A percentile compares a stretch with the other conserved stretches of the same genome.
Conservation (phyloP, 805 yeast genomes). For the Debaryomyces tyrocola region DNA sequence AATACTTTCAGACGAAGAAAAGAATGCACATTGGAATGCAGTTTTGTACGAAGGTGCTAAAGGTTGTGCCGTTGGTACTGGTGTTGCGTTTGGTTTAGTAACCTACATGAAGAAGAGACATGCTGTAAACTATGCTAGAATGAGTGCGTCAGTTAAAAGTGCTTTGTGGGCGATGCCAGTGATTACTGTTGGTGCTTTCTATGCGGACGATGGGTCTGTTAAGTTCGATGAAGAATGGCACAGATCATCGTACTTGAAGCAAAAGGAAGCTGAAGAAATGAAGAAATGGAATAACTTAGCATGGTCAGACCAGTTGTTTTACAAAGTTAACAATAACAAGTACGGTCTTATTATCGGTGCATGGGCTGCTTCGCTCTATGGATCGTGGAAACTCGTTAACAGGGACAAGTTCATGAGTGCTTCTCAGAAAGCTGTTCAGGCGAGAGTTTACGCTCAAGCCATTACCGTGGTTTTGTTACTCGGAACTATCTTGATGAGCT, state of each 20-base stretch:
- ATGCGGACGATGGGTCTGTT: conserved; percentile 71
- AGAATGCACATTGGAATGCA: conserved; percentile 60
- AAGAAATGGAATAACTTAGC: conserved; percentile 54
- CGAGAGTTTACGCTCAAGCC: conserved; percentile 87
- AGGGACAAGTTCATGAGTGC: conserved; percentile 68
- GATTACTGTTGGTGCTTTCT: conserved; percentile 56
- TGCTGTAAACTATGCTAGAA: conserved; percentile 49
- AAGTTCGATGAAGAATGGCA: conserved; percentile 63
- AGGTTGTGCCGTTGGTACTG: conserved; percentile 59
- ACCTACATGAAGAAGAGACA: conserved; percentile 32
- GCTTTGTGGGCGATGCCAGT: conserved; percentile 72
- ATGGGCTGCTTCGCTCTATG: conserved; percentile 80
- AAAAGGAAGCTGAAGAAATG: conserved; percentile 44
- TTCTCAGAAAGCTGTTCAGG: conserved; percentile 78
- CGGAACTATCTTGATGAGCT: conserved; percentile 62
- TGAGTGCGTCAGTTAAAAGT: conserved; percentile 46
- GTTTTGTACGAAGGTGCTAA: conserved; percentile 60
- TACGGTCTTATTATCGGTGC: conserved; percentile 67
- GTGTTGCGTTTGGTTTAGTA: conserved; percentile 55
- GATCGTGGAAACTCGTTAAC: conserved; percentile 71
- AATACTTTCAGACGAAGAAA: conserved; percentile 63
- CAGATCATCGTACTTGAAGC: conserved; percentile 45
- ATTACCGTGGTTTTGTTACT: conserved; percentile 68
- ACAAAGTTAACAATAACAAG: conserved; percentile 52
- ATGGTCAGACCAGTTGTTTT: conserved; percentile 48